phyloP scores from a whole-genome alignment of 495 filamentous ascomycete species.

The Penicillium psychrofluorescens region DNA sequence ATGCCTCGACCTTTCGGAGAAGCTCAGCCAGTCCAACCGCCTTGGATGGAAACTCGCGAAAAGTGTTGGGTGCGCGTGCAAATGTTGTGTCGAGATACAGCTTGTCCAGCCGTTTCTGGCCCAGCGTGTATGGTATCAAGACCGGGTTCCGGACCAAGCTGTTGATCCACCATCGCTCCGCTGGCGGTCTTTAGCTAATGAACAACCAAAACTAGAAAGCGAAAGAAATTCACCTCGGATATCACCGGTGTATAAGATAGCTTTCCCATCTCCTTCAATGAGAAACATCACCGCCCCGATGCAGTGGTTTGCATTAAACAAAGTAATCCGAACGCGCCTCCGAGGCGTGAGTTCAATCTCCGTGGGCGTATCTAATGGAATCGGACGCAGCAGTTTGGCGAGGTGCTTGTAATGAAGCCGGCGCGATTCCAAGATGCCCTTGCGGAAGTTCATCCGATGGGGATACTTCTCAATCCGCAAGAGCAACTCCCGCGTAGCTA shows the following conservation, averaged over 20 bases:
- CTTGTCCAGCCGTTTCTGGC: constrained; percentile 59
- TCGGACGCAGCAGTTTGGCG: constrained; percentile 63
- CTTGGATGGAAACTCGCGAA: constrained; percentile 47
- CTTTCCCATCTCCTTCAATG: constrained; percentile 67
- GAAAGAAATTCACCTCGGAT: constrained; percentile 54
- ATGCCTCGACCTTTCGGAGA: constrained; percentile 56
- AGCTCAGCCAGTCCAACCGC: constrained; percentile 72
- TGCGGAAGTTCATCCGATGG: constrained; percentile 70
- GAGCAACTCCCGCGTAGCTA: constrained; percentile 69
- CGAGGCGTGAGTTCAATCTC: constrained; percentile 65
- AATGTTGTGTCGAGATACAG: constrained; percentile 90
- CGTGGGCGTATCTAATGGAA: constrained; percentile 79
- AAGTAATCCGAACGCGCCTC: constrained; percentile 65
- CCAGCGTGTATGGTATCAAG: constrained; percentile 66
- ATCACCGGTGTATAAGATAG: constrained; percentile 88
- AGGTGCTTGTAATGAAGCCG: constrained; percentile 69
- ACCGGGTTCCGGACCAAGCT: constrained; percentile 61
- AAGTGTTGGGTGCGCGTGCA: constrained; percentile 37
- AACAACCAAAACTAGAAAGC: not conserved
- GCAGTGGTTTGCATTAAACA: constrained; percentile 92
- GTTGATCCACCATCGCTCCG: constrained; percentile 63
- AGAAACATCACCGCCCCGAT: constrained; percentile 91
- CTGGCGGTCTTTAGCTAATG: constrained; percentile 20
- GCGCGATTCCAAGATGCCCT: constrained; percentile 67
- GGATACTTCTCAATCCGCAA: constrained; percentile 68